These are phyloP conservation scores for Phytophthora foliorum DNA, from an alignment of 352 stramenopile genomes.

Conservation along the genomic window DNA sequence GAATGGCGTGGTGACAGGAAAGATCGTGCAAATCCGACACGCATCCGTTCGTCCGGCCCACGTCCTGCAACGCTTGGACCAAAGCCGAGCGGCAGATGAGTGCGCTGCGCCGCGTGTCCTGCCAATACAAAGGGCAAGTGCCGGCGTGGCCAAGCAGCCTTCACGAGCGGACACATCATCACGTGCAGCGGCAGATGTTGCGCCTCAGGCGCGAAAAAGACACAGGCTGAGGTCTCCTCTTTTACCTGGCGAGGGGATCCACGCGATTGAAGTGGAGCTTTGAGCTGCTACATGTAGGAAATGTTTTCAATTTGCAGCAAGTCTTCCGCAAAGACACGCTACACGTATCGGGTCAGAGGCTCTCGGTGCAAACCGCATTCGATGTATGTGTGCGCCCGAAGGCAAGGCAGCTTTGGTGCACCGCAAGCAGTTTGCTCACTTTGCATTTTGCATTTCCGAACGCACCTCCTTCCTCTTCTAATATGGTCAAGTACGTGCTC, in stretches of 20 bases:
- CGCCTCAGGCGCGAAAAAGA: constrained; percentile 28
- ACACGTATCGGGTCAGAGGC: no score
- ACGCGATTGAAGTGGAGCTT: constrained; percentile 27
- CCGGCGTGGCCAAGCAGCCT: constrained; percentile 8
- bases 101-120: constrained; percentile 20
- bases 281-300: no score
- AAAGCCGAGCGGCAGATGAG: constrained; percentile 13
- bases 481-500: constrained; percentile 45
- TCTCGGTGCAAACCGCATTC: no score
- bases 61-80: constrained; percentile 15
- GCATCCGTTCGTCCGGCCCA: constrained; percentile 27
- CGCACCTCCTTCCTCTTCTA: not conserved
- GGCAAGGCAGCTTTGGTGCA: no score
- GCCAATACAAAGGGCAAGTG: constrained; percentile 19
- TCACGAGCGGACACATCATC: constrained; percentile 14
- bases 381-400: not conserved
- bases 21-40: constrained; percentile 27
- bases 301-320: not conserved
- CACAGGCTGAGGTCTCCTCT: constrained; percentile 20
- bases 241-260: not conserved
- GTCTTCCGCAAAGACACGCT: constrained; percentile 33
- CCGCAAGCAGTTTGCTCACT: constrained; percentile 11
- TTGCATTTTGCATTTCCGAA: constrained; percentile 23
- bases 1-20: constrained; percentile 13
- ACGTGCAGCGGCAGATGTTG: constrained; percentile 20